These are phyloP conservation scores for Nitzschia palea DNA, from an alignment of 108 stramenopile genomes.

Conservation along the genomic window DNA sequence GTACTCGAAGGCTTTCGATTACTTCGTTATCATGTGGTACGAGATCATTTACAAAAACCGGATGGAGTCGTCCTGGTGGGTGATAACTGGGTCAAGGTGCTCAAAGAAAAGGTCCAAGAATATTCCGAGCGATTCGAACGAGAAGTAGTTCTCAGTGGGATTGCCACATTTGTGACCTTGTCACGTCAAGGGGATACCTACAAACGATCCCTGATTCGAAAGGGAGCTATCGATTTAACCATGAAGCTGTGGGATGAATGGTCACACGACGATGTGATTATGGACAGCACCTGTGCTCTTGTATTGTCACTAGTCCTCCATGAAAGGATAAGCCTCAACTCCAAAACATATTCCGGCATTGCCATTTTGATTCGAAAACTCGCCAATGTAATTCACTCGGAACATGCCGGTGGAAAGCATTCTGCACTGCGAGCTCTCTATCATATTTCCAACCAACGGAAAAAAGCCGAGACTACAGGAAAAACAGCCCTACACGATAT, in stretches of 20 bases:
- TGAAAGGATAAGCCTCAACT: conserved; percentile 27
- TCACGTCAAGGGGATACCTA: conserved; percentile 10
- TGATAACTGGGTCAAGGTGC: conserved; percentile 32
- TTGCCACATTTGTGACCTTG: conserved; percentile 15
- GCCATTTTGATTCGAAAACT: conserved; percentile 8
- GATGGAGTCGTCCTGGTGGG: conserved; percentile 21
- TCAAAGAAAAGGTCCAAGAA: not conserved
- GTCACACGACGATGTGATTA: conserved; percentile 4
- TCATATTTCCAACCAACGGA: conserved; percentile 18
- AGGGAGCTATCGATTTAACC: conserved; percentile 12
- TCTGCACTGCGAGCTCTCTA: conserved; percentile 20
- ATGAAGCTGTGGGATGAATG: conserved; percentile 24
- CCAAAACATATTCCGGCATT: conserved; percentile 1
- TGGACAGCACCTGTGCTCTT: conserved; percentile 7
- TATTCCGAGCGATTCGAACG: not conserved
- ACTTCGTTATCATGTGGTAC: conserved; percentile 4
- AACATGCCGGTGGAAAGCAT: not conserved
- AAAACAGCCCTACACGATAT: conserved; percentile 14
- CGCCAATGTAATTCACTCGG: conserved; percentile 1
- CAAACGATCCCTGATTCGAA: conserved; percentile 10
- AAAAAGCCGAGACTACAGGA: conserved; percentile 14
- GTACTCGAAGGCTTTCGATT: conserved; percentile 12
- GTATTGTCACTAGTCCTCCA: conserved; percentile 8
- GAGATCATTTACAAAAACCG: conserved; percentile 16
- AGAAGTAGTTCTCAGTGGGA: conserved; percentile 13